Evolutionary conservation across 2,329 filamentous ascomycete genomes (phyloP).

Genomic region (Cladosporium sp.): DNA sequence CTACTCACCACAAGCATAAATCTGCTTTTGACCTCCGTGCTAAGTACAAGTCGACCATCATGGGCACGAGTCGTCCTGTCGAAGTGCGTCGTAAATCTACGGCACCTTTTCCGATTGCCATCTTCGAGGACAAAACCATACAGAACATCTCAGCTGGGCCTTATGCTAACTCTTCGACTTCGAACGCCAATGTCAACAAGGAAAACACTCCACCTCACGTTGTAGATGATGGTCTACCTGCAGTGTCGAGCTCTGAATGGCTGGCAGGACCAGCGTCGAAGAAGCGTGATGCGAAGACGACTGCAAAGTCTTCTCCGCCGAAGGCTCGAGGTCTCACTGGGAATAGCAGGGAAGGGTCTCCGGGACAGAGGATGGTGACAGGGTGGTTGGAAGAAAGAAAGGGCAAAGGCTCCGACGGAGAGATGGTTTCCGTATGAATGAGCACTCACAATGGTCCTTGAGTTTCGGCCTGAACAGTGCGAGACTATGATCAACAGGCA

Average conservation of each 20-base stretch:
- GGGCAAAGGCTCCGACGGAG: conserved; percentile 17
- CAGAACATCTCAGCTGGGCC: conserved; percentile 31
- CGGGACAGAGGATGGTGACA: conserved; percentile 27
- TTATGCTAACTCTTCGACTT: conserved; percentile 20
- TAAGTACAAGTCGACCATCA: conserved; percentile 25
- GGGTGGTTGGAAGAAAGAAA: conserved; percentile 27
- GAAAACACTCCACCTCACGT: conserved; percentile 18
- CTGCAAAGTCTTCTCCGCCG: conserved; percentile 3
- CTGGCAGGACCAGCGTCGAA: conserved; percentile 17
- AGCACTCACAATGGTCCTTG: background rate
- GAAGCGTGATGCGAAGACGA: conserved; percentile 14
- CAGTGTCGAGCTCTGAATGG: conserved; percentile 30
- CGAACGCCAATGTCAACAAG: conserved; percentile 16
- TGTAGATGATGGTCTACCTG: conserved; percentile 17
- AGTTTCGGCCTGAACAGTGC: background rate
- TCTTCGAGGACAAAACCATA: conserved; percentile 31
- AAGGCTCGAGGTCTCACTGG: background rate
- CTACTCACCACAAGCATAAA: conserved; percentile 14
- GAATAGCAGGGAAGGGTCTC: conserved; percentile 16
- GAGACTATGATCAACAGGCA: background rate
- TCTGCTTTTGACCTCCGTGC: conserved; percentile 33
- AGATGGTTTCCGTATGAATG: conserved; percentile 22
- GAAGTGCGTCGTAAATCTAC: conserved; percentile 22
- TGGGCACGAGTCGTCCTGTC: conserved; percentile 18
- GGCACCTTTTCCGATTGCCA: conserved; percentile 11